Conservation (phyloP, 129 eudicot species). For the Helichrysum umbraculigerum region DNA sequence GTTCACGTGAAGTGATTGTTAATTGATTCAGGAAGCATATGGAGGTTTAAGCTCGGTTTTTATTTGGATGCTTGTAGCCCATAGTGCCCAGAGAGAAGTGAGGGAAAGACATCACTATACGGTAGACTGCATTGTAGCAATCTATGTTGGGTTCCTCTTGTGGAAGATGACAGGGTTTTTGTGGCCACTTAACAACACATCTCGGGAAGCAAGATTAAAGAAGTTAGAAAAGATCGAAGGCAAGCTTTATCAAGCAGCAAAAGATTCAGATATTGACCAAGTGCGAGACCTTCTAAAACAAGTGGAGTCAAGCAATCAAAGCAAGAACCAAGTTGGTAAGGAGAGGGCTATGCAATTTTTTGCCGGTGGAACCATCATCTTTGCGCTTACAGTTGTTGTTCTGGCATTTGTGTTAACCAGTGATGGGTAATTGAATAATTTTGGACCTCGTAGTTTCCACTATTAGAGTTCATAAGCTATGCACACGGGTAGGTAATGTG, state of each 20-base stretch:
- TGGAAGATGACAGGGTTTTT: conserved; percentile 91
- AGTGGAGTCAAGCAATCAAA: conserved; percentile 48
- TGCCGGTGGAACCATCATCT: conserved; percentile 68
- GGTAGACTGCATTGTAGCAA: conserved; percentile 78
- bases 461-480: background rate
- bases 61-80: conserved; percentile 82
- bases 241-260: conserved; percentile 78
- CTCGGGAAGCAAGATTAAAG: conserved; percentile 44
- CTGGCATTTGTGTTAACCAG: conserved; percentile 70
- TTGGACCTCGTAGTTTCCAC: conserved; percentile 16
- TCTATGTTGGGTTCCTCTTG: conserved; percentile 80
- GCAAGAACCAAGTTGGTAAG: conserved; percentile 35
- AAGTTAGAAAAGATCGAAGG: conserved; percentile 70
- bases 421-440: conserved; percentile 56
- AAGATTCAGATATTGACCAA: conserved; percentile 74
- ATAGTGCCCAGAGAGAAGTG: conserved; percentile 96
- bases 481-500: background rate
- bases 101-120: conserved; percentile 94
- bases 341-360: conserved; percentile 67
- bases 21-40: conserved; percentile 80
- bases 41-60: conserved; percentile 84
- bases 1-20: background rate
- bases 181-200: conserved; percentile 63
- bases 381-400: conserved; percentile 63
- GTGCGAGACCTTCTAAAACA: conserved; percentile 71